These are phyloP conservation scores for Breviolum minutum DNA, from an alignment of 73 alveolate species.

Conservation along the genomic window DNA sequence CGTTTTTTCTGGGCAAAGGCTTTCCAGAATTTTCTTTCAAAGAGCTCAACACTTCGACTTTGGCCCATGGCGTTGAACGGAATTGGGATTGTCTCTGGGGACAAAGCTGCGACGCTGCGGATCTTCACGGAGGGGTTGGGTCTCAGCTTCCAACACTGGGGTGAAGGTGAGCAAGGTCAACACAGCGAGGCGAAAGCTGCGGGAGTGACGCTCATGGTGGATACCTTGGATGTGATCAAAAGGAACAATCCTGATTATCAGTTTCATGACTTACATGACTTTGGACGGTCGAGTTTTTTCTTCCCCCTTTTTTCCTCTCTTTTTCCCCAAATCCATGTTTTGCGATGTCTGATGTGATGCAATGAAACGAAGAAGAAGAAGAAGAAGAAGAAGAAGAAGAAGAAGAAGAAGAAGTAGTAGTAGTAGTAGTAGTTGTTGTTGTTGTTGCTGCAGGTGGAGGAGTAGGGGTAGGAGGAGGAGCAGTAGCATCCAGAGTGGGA, in stretches of 20 bases:
- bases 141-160: constrained; percentile 13
- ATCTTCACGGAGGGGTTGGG: constrained; percentile 33
- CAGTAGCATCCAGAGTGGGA: neutral
- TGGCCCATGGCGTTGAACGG: neutral
- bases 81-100: constrained; percentile 5
- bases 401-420: too few relatives aligned
- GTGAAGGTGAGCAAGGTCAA: constrained; percentile 27
- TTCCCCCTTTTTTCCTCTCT: neutral
- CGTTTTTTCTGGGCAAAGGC: too few relatives aligned
- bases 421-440: too few relatives aligned
- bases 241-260: constrained; percentile 15
- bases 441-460: neutral
- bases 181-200: constrained; percentile 9
- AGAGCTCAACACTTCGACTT: neutral
- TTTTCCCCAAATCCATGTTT: neutral
- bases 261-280: neutral
- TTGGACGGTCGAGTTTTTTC: neutral
- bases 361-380: neutral
- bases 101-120: constrained; percentile 33
- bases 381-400: neutral
- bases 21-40: too few relatives aligned
- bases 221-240: constrained; percentile 20
- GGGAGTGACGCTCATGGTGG: constrained; percentile 33
- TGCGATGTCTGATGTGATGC: neutral
- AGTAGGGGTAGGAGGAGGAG: neutral